Conservation (phyloP, 2,329 filamentous ascomycete species). For the Amesomyces nigricolor region DNA sequence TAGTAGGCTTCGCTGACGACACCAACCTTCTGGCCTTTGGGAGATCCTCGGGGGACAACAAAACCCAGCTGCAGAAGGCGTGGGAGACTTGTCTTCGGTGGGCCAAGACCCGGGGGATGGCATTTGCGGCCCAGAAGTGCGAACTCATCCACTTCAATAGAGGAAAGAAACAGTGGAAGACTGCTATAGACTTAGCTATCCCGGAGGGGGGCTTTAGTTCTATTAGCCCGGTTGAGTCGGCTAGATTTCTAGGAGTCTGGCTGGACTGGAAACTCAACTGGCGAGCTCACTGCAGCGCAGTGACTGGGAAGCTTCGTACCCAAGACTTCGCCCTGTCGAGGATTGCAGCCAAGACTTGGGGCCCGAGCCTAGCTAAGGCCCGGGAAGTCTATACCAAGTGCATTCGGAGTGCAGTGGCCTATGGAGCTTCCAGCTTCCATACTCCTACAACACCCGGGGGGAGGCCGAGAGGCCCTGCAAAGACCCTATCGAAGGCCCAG, state of each 20-base stretch:
- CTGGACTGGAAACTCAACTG: neutral
- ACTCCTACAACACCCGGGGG: neutral
- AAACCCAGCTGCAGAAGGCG: neutral
- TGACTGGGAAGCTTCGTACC: neutral
- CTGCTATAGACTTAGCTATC: neutral
- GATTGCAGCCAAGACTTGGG: too few species aligned
- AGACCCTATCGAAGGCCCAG: too few species aligned
- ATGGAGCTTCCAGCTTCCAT: neutral
- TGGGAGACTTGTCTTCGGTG: neutral
- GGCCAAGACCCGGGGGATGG: neutral
- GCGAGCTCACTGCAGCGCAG: neutral
- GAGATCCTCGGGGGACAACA: neutral
- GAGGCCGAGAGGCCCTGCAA: neutral
- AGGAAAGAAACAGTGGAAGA: neutral
- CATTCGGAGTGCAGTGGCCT: neutral
- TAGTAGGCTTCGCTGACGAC: conserved; percentile 1
- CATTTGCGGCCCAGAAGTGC: neutral
- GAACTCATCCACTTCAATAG: neutral
- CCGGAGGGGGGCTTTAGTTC: neutral
- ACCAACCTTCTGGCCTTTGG: conserved; percentile 31
- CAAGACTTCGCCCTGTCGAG: too few species aligned
- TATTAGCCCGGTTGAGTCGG: neutral
- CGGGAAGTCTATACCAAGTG: neutral
- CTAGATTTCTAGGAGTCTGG: neutral
- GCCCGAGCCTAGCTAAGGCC: too few species aligned